Percentiles rank a stretch among this genome's conserved stretches.
Conservation (phyloP, 805 yeast genomes). For the Schwanniomyces polymorphus region DNA sequence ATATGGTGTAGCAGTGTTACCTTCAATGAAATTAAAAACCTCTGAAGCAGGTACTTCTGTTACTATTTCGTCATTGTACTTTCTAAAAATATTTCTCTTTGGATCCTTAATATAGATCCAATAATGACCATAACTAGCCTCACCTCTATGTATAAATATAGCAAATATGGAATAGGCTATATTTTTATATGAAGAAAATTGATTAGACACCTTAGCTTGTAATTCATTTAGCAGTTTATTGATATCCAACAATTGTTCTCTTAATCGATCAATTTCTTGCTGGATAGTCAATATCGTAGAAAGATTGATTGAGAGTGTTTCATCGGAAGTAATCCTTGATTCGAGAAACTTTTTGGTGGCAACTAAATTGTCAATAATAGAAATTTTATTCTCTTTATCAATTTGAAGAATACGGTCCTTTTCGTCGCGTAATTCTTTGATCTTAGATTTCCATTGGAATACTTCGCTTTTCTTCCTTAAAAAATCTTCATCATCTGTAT, state of each 20-base stretch:
- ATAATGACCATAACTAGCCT: slow-evolving; percentile 94
- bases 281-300: slow-evolving; percentile 50
- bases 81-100: slow-evolving; percentile 66
- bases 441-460: slow-evolving; percentile 60
- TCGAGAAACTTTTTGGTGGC: slow-evolving; percentile 59
- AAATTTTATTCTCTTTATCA: slow-evolving; percentile 36
- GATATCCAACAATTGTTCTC: slow-evolving; percentile 43
- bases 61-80: slow-evolving; percentile 95
- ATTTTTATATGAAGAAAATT: slow-evolving; percentile 59
- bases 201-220: slow-evolving; percentile 51
- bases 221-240: slow-evolving; percentile 44
- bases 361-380: slow-evolving; percentile 43
- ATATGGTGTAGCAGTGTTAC: slow-evolving; percentile 91
- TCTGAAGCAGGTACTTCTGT: slow-evolving; percentile 69
- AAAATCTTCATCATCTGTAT: slow-evolving; percentile 59
- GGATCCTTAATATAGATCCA: slow-evolving; percentile 92
- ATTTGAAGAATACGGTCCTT: slow-evolving; percentile 41
- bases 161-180: slow-evolving; percentile 86
- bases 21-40: slow-evolving; percentile 63
- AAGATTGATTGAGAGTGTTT: slow-evolving; percentile 34
- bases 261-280: slow-evolving; percentile 46
- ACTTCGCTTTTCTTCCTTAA: slow-evolving; percentile 56
- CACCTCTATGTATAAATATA: slow-evolving; percentile 92
- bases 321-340: slow-evolving; percentile 38
- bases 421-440: slow-evolving; percentile 43